These are phyloP conservation scores for Mallotus nudiflorus DNA, from an alignment of 345 rosid genomes.

Conservation along the genomic window DNA sequence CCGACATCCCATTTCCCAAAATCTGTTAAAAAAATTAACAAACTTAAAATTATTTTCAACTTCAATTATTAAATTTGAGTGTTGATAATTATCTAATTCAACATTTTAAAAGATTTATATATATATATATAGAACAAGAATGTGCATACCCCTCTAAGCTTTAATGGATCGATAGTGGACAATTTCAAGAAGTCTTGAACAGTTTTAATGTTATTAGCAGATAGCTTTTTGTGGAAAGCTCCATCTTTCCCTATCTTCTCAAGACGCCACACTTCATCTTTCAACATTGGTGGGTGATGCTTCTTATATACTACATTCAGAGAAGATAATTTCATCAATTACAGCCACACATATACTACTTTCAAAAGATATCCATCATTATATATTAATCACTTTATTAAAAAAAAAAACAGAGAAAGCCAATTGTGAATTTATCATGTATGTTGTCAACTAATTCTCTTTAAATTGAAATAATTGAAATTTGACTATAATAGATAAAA, in stretches of 20 bases:
- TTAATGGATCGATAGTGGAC: slow-evolving; percentile 47
- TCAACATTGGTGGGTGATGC: slow-evolving; percentile 77
- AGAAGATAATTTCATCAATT: too few species aligned
- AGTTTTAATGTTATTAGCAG: slow-evolving; percentile 35
- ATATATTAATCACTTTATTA: too few species aligned
- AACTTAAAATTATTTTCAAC: neutral
- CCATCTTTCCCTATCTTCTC: slow-evolving; percentile 90
- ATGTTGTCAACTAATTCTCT: too few species aligned
- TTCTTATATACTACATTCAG: slow-evolving; percentile 74
- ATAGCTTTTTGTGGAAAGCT: slow-evolving; percentile 74
- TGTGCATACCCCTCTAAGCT: slow-evolving; percentile 51
- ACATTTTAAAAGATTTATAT: too few species aligned
- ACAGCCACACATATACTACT: too few species aligned
- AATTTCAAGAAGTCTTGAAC: slow-evolving; percentile 83
- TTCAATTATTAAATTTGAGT: neutral
- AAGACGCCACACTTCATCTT: slow-evolving; percentile 88
- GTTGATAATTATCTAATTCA: too few species aligned
- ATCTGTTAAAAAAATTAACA: slow-evolving; percentile 47
- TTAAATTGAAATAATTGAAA: too few species aligned
- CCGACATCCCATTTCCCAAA: slow-evolving; percentile 71
- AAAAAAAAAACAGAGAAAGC: too few species aligned
- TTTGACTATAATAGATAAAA: too few species aligned
- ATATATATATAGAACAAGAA: too few species aligned
- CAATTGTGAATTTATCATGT: too few species aligned
- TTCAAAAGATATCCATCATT: too few species aligned